Evolutionary conservation across 2,329 filamentous ascomycete species (phyloP), one percentile per base, ranked within the genome.

Genomic region (Calonectria ilicicola): DNA sequence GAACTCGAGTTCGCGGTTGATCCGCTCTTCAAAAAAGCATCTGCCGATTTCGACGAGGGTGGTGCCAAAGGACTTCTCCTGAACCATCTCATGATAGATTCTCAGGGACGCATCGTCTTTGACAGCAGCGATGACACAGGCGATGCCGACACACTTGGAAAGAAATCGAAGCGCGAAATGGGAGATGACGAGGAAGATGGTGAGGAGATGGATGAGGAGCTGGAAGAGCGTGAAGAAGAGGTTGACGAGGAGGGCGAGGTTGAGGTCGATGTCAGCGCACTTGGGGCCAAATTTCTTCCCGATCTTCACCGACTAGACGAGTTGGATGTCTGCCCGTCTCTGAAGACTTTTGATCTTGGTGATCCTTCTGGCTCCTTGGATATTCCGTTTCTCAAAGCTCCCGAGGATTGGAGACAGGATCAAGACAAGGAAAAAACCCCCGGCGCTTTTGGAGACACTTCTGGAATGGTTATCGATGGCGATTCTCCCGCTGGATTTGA

Each of bases 21-120:
- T 81, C 97, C 97, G 2, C 86, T 99, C n/a, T 99, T 99, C 90
- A 99, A 99, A 82, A 99, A 99, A 82, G 96, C 96, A 0, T 98
- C 96, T 7, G 97, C 97, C 51, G 97, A 99, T 85, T 99, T 99
- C 77, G 97, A 99, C 81, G 97, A 99, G 85, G 97, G 97, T 23
- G 97, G 97, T 69, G 97, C 97, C 69, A 99, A 98, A 84, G 97
- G 97, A 23, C 88, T 99, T 49, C 88, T 99, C 23, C 89, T 99
- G 38, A 99, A 99, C 81, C 96, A 99, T 84, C 88, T 99, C n/a
- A 95, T 96, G 81, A 98, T 99, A 76, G 97, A 99, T 83, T 91
- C 91, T 2, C 92, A 95, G 75, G 97, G 97, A 49, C 91, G 96
- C 42, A 99, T 99, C 74, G 96, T 99, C 6, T 99, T 99, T 81